These are phyloP conservation scores for Metschnikowia cerradonensis DNA, from an alignment of 805 yeast species.

Conservation along the genomic window DNA sequence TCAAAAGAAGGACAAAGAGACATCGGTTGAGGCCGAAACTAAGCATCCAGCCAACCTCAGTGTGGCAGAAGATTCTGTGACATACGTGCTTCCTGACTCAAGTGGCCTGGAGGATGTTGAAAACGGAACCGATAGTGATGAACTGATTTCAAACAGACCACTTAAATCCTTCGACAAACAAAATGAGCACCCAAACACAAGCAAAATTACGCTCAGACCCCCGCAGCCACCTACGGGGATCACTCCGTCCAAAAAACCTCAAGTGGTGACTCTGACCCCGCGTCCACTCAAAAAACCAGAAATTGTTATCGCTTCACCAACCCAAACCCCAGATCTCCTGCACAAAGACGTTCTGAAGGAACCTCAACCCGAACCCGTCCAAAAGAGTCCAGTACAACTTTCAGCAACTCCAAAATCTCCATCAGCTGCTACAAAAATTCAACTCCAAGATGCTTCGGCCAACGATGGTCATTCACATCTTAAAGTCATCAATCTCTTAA, in stretches of 20 bases:
- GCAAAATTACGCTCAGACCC: slow-evolving; percentile 4
- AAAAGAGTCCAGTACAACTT: background rate
- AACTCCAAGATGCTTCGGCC: too few relatives aligned
- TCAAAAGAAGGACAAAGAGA: background rate
- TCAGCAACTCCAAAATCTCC: background rate
- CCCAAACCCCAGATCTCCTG: background rate
- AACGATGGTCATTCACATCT: background rate
- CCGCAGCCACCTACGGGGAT: slow-evolving; percentile 4
- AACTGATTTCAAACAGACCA: slow-evolving; percentile 8
- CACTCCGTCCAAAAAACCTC: slow-evolving; percentile 9
- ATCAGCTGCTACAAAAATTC: background rate
- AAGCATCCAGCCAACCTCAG: background rate
- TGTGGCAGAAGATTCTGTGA: background rate
- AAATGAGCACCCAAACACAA: background rate
- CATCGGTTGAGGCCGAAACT: background rate
- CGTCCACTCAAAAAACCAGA: background rate
- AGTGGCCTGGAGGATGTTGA: slow-evolving; percentile 10
- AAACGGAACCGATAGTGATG: slow-evolving; percentile 12
- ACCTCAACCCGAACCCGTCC: background rate
- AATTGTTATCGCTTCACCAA: background rate
- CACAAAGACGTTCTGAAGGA: background rate
- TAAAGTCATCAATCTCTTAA: background rate
- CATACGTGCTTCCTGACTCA: background rate
- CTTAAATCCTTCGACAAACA: background rate
- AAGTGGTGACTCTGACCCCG: slow-evolving; percentile 13